These are phyloP conservation scores for Solanum gandarillasii DNA, from an alignment of 257 asterid species.

Conservation along the genomic window DNA sequence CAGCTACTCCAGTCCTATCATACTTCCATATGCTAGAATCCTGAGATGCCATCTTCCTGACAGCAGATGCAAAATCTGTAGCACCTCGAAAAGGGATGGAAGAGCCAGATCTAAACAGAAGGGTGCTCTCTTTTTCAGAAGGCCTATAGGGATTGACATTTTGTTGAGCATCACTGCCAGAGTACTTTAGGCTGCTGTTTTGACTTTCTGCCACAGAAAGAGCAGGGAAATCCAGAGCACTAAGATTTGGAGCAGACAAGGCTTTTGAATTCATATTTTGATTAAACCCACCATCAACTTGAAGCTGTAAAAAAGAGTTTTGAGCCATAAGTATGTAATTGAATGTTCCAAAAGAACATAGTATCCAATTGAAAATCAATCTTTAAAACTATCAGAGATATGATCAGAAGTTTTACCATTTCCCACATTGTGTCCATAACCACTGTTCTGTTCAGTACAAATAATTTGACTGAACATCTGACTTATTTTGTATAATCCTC, in stretches of 20 bases:
- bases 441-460: not conserved
- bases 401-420: not conserved
- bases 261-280: conserved; percentile 49
- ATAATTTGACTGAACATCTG: not conserved
- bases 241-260: conserved; percentile 64
- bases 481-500: not conserved
- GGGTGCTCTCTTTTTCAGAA: conserved; percentile 33
- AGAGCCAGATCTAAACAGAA: conserved; percentile 40
- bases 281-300: conserved; percentile 58
- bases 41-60: conserved; percentile 70
- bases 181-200: conserved; percentile 35
- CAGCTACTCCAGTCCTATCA: conserved; percentile 51
- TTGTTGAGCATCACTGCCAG: conserved; percentile 40
- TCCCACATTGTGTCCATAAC: not conserved
- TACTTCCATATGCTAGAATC: conserved; percentile 68
- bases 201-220: conserved; percentile 53
- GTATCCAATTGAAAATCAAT: not conserved
- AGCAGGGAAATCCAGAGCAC: conserved; percentile 85
- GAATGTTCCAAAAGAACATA: not conserved
- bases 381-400: not conserved
- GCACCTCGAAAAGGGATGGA: conserved; percentile 59
- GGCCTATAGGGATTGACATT: conserved; percentile 32
- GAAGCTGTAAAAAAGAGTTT: conserved; percentile 39
- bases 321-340: not conserved
- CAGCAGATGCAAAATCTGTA: conserved; percentile 73